Base-by-base conservation (phyloP, 768 basidiomycete genomes). In the Crassisporium funariophilum region DNA sequence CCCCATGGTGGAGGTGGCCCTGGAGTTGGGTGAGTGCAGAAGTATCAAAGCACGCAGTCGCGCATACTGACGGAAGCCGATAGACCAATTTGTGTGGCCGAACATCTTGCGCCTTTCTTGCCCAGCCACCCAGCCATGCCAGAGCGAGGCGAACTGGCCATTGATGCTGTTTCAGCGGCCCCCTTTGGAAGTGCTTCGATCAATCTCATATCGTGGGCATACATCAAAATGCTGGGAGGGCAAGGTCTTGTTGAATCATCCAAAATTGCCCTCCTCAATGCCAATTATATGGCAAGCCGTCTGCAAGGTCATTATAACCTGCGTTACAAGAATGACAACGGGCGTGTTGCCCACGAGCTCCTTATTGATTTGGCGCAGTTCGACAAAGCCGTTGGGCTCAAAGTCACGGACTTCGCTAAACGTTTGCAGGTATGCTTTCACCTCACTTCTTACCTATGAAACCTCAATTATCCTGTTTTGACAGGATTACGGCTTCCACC, bases 191-290 rank as follows among this genome's bases (percentile, higher is more conserved):
- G 92, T 54, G 91, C 97, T 2, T 95, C 92, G 5, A 94, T 99
- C 59, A 84, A 91, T 37, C 77, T 95, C 50, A 98, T 98, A 59
- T 98, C 95, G 0, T 98, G 95, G 95, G 95, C 97, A 10, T 99
- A 97, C 68, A 91, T 97, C 78, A 95, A 91, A 73, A 98, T 99
- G 97, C 82, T 99, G n/a, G 97, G 97, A 20, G 95, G 95, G 6
- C 73, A 82, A 45, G 97, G 97, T 5, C 79, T 99, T 20, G 80
- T 83, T 17, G 80, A 92, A 49, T 85, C 93, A 0, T 89, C 94
- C 2, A 89, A 88, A 57, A 70, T 91, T 22, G 92, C 97, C 1
- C 77, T 99, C 22, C 79, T 99, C 34, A 98, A 86, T 60, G 97
- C 97, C 39, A 99, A 99, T 68, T 99, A 98, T 68, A 97, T 98